Evolutionary conservation across 1,284 basidiomycete species (phyloP).

Genomic region (Ustilago xerochloae): DNA sequence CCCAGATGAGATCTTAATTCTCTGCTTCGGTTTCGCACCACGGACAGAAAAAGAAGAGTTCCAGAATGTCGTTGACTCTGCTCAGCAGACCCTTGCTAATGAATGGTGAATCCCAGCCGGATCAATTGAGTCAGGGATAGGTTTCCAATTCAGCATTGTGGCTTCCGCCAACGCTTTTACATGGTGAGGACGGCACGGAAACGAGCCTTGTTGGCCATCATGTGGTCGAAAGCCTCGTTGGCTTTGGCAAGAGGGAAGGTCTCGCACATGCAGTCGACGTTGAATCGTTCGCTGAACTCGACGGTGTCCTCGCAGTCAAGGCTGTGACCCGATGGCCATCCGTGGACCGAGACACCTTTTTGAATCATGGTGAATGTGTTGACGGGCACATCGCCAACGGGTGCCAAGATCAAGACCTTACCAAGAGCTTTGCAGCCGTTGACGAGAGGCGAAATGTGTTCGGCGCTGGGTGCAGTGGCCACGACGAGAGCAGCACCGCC

Average conservation of each 20-base stretch:
- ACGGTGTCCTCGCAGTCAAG: slow-evolving; percentile 67
- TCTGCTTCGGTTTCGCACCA: no score
- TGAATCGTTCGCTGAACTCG: slow-evolving; percentile 61
- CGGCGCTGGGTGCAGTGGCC: slow-evolving; percentile 67
- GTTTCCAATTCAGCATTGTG: no score
- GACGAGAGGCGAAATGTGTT: slow-evolving; percentile 66
- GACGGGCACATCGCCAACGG: slow-evolving; percentile 51
- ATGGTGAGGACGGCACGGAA: slow-evolving; percentile 67
- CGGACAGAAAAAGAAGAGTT: no score
- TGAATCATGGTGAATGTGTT: slow-evolving; percentile 64
- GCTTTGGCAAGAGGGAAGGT: slow-evolving; percentile 68
- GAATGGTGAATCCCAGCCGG: no score
- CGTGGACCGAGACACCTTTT: slow-evolving; percentile 67
- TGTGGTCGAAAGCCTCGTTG: slow-evolving; percentile 68
- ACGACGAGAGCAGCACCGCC: slow-evolving; percentile 69
- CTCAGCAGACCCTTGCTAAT: no score
- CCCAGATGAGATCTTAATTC: no score
- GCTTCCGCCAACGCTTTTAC: slow-evolving; percentile 6
- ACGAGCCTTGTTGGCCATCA: slow-evolving; percentile 65
- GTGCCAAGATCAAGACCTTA: slow-evolving; percentile 63
- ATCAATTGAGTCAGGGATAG: no score
- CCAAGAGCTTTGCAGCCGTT: slow-evolving; percentile 67
- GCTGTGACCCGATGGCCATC: slow-evolving; percentile 67
- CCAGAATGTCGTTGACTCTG: no score
- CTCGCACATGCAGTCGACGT: slow-evolving; percentile 68